Percentiles rank a stretch among this genome's conserved stretches.
Evolutionary conservation across 1,284 basidiomycete species (phyloP).

Genomic region (Sanguinoderma infundibulare): DNA sequence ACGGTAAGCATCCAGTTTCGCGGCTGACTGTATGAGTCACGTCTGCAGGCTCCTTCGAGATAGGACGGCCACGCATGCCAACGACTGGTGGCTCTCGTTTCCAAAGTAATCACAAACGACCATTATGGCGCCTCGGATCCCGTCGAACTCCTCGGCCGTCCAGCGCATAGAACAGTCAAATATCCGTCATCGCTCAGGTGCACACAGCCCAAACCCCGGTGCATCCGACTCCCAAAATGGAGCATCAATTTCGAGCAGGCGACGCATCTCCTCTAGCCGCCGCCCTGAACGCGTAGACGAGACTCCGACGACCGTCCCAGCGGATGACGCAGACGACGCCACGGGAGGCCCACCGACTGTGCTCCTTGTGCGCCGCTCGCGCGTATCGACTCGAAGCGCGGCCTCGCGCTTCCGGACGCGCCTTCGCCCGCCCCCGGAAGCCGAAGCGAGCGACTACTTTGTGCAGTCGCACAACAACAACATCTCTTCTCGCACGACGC

Average conservation of each 20-base stretch:
- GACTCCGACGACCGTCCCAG: constrained; percentile 24
- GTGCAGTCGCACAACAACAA: not conserved
- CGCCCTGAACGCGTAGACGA: constrained; percentile 12
- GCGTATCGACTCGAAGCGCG: constrained; percentile 5
- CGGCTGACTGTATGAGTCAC: constrained; percentile 3
- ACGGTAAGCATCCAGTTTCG: not conserved
- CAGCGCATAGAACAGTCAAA: constrained; percentile 13
- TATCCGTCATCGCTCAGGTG: constrained; percentile 32
- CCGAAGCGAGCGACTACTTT: not conserved
- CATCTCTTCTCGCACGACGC: not conserved
- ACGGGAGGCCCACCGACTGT: constrained; percentile 23
- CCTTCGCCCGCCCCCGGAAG: constrained; percentile 9
- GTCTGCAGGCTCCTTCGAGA: not conserved
- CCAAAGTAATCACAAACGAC: not conserved
- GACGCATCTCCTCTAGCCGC: not conserved
- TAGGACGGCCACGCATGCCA: not conserved
- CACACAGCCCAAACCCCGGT: constrained; percentile 22
- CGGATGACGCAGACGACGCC: constrained; percentile 26
- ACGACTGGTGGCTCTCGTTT: not conserved
- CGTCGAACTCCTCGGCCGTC: constrained; percentile 25
- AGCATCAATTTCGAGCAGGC: not conserved
- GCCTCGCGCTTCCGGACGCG: constrained; percentile 12
- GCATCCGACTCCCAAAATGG: not conserved
- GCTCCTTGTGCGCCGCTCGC: constrained; percentile 25
- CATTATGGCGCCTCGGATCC: constrained; percentile 27